A percentile compares a stretch with the other conserved stretches of the same genome.
These are phyloP conservation scores for Strobilomyces confusus DNA, from an alignment of 768 basidiomycete species.

Conservation along the genomic window DNA sequence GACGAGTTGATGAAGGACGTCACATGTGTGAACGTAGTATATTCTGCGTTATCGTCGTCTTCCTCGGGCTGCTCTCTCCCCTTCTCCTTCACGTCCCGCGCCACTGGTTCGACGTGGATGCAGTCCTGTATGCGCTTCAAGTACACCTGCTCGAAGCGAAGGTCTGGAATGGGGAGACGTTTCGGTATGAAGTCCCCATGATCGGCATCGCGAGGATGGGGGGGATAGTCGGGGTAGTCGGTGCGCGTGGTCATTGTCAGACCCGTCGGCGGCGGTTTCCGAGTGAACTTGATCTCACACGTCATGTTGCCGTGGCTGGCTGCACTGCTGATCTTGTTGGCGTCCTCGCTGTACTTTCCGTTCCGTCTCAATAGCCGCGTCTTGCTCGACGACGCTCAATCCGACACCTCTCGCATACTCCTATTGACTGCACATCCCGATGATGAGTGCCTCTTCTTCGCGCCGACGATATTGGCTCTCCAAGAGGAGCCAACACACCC, in stretches of 20 bases:
- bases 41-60: no score
- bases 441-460: conserved; percentile 94
- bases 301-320: conserved; percentile 17
- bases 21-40: no score
- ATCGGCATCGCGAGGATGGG: conserved; percentile 9
- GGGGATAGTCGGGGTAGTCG: conserved; percentile 22
- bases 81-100: conserved; percentile 26
- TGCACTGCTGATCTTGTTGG: conserved; percentile 12
- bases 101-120: conserved; percentile 38
- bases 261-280: conserved; percentile 20
- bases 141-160: conserved; percentile 75
- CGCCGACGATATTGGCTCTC: conserved; percentile 71
- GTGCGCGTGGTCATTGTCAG: conserved; percentile 24
- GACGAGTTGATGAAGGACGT: no score
- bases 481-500: conserved; percentile 14
- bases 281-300: conserved; percentile 1
- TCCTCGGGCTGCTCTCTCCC: conserved; percentile 25
- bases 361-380: conserved; percentile 21
- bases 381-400: conserved; percentile 9
- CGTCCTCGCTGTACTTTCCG: conserved; percentile 26
- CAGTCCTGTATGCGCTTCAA: conserved; percentile 54
- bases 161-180: conserved; percentile 64
- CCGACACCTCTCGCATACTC: conserved; percentile 37
- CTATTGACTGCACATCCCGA: conserved; percentile 92
- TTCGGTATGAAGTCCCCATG: conserved; percentile 24